Base-by-base conservation (phyloP, 2,329 filamentous ascomycete species). In the Trichoderma brevicompactum region DNA sequence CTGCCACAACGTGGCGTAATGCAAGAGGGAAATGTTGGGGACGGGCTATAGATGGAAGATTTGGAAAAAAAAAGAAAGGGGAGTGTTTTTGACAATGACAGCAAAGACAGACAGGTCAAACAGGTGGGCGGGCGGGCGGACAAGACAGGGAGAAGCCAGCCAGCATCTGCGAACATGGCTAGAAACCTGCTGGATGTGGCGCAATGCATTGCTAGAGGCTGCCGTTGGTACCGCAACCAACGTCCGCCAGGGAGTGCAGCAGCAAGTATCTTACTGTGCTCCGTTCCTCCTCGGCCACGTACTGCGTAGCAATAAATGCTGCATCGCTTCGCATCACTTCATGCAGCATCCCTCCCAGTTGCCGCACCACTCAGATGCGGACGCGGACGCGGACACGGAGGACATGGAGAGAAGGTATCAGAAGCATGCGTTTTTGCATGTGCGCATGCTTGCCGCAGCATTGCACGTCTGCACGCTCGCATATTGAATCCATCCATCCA, bases 171-270 rank as follows among this genome's bases (percentile, higher is more conserved):
- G 13, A 52, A 40, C 46, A 49, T 34, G 58, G 44, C 46, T 46
- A 43, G 38, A 28, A 54, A 40, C 23, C n/a, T 7, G 28, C 23
- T 43, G 19, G 15, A 46, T 34, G 52, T 40, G 61, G 43, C 52
- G 43, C n/a, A 40, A 40, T 56, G 52, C 50, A 64, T 38, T 38
- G 23, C 48, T 52, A 52, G 36, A 49, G 34, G 61, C 28, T 54
- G 59, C 32, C 46, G 61, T 64, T 64, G 61, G 61, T 46, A 49
- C 61, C 52, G 28, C 61, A 23, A 64, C 61, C 61, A 56, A 64
- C 61, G 48, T 9, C 50, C 15, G 61, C 36, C 52, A 34, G 34
- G 34, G 32, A 54, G 48, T 43, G 59, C 38, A 43, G 46, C 15
- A 28, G 59, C 23, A n/a, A 53, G 48, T n/a, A 41, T 34, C 23